Evolutionary conservation across 495 filamentous ascomycete genomes (phyloP).

Genomic region (Neurospora sp.): DNA sequence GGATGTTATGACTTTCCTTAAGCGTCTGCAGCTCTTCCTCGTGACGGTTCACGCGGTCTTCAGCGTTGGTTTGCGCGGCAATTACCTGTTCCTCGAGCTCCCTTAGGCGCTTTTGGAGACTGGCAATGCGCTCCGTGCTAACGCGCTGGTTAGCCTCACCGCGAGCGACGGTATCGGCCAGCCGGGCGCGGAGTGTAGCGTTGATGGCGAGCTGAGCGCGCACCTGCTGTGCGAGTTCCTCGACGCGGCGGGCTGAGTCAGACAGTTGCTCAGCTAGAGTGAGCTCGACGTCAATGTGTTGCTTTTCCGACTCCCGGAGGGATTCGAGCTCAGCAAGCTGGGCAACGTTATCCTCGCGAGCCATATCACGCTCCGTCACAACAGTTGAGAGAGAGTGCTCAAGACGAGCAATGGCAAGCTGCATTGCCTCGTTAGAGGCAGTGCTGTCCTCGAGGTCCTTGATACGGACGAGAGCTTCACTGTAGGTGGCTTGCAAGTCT

Average conservation of each 20-base stretch:
- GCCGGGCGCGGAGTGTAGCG: constrained; percentile 59
- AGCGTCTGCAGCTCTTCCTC: constrained; percentile 75
- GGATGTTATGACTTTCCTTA: constrained; percentile 65
- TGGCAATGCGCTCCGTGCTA: constrained; percentile 69
- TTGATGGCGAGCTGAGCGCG: constrained; percentile 70
- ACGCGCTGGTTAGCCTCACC: constrained; percentile 77
- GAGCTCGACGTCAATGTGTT: constrained; percentile 53
- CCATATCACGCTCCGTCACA: constrained; percentile 62
- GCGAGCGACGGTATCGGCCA: constrained; percentile 74
- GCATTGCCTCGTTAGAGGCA: constrained; percentile 40
- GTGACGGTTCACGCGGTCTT: constrained; percentile 70
- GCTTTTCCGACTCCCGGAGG: constrained; percentile 49
- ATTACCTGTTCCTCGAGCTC: constrained; percentile 75
- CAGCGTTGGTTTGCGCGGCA: constrained; percentile 72
- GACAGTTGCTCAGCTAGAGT: constrained; percentile 55
- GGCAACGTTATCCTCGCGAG: constrained; percentile 47
- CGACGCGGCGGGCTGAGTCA: constrained; percentile 63
- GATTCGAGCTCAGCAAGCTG: constrained; percentile 54
- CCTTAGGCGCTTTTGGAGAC: constrained; percentile 70
- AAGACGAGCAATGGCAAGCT: constrained; percentile 50
- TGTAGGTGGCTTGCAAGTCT: constrained; percentile 58
- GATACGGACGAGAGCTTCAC: constrained; percentile 44
- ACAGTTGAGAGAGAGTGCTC: constrained; percentile 54
- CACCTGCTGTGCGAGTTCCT: constrained; percentile 66
- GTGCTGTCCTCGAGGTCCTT: constrained; percentile 40